phyloP scores from a whole-genome alignment of 2,329 filamentous ascomycete genomes.

The Microcyclospora pomicola region DNA sequence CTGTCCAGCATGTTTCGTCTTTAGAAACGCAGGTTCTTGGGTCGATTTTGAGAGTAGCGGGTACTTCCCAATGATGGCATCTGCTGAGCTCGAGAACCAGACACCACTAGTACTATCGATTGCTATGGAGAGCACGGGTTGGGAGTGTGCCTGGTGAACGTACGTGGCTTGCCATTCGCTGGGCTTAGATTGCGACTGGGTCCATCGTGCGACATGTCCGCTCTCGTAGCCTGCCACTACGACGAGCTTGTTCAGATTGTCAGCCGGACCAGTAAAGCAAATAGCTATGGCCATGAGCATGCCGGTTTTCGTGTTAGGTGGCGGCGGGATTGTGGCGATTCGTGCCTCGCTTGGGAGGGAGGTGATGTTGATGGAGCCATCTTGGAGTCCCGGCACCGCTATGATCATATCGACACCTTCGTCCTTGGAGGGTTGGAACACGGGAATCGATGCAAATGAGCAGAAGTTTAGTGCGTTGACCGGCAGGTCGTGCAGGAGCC shows the following conservation, averaged over 20 bases:
- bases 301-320: slow-evolving; percentile 41
- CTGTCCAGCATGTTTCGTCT: slow-evolving; percentile 84
- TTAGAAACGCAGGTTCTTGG: slow-evolving; percentile 24
- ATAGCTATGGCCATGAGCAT: slow-evolving; percentile 73
- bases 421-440: slow-evolving; percentile 10
- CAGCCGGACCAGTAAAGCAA: slow-evolving; percentile 30
- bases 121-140: slow-evolving; percentile 61
- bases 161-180: slow-evolving; percentile 48
- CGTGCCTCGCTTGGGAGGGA: slow-evolving; percentile 61
- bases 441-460: slow-evolving; percentile 44
- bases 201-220: slow-evolving; percentile 52
- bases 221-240: slow-evolving; percentile 75
- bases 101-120: slow-evolving; percentile 30
- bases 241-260: slow-evolving; percentile 36
- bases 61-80: slow-evolving; percentile 66
- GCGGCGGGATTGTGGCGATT: slow-evolving; percentile 43
- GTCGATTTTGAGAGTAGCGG: slow-evolving; percentile 32
- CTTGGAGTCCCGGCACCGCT: slow-evolving; percentile 52
- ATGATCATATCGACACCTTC: slow-evolving; percentile 39
- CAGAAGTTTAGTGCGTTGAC: slow-evolving; percentile 97
- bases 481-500: slow-evolving; percentile 69
- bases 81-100: slow-evolving; percentile 72
- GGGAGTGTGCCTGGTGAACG: slow-evolving; percentile 52
- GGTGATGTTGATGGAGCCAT: slow-evolving; percentile 61
- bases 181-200: slow-evolving; percentile 23